Evolutionary conservation across 2,329 filamentous ascomycete species (phyloP), one percentile per base, ranked within the genome.

Genomic region (Botrytis medusae): DNA sequence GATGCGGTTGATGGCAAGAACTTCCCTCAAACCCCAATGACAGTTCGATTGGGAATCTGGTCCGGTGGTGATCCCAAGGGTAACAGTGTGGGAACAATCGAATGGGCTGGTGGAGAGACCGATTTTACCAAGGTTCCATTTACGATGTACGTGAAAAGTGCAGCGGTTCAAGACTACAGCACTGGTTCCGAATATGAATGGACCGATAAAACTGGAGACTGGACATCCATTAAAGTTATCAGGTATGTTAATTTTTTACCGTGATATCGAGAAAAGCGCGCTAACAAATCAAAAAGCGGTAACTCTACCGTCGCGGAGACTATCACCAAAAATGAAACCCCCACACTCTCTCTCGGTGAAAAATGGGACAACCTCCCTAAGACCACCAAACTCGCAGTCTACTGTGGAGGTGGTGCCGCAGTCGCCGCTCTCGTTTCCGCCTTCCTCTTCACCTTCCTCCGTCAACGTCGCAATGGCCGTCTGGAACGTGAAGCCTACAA

Each of bases 1-100:
- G 89, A 92, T 69, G 88, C 89, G 74, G 87, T 90, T 80, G 86
- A 86, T 77, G 89, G 89, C 20, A 81, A 86, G 68, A 87, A 87
- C 80, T 95, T 89, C 81, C 93, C 93, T 0, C 93, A 95, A 80
- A 94, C 92, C 0, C 93, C 93, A 1, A 92, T 92, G 90, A 88
- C 89, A 69, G 82, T 93, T 68, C 89, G 88, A 70, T 79, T 93
- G 29, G 91, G 91, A 71, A 90, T 92, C 77, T 91, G 89, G 87
- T 87, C 91, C 69, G 86, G 88, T 72, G 86, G 90, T 75, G 86
- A 93, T 76, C 83, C 88, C 9, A 72, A 72, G 69, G 79, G 83
- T 59, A 81, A 90, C 79, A 81, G 87, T 60, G 61, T 86, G 69
- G 85, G 87, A 20, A 92, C 89, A 2, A 87, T 91, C 69, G 84